phyloP scores from a whole-genome alignment of 2,329 filamentous ascomycete species.

The Sphaerulina vaccinii region DNA sequence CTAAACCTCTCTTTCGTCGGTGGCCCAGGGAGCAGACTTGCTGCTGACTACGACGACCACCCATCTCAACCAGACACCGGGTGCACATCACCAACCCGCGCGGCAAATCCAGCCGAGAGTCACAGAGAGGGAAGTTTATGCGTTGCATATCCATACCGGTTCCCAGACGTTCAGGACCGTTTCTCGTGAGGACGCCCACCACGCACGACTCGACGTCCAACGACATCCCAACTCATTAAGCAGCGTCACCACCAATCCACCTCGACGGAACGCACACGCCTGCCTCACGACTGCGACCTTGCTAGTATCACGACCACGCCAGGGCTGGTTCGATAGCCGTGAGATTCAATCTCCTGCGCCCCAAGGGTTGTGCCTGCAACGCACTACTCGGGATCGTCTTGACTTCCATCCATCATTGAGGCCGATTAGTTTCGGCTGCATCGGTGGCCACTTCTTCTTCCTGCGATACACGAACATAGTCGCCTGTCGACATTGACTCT shows the following conservation, averaged over 20 bases:
- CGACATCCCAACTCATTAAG: neutral
- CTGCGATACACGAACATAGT: neutral
- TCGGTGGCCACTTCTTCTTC: neutral
- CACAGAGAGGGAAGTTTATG: neutral
- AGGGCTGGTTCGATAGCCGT: neutral
- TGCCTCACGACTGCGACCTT: neutral
- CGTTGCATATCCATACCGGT: neutral
- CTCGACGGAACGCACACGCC: neutral
- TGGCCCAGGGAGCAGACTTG: neutral
- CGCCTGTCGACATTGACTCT: neutral
- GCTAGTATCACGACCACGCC: neutral
- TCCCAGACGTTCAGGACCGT: too few species aligned
- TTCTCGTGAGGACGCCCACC: neutral
- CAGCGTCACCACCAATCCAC: neutral
- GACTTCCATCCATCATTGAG: neutral
- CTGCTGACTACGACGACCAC: neutral
- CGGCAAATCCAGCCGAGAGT: too few species aligned
- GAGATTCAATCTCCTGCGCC: neutral
- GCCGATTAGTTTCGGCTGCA: neutral
- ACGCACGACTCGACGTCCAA: neutral
- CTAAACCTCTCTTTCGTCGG: neutral
- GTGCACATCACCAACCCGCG: neutral
- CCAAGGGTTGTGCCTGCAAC: neutral
- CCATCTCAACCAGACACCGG: neutral
- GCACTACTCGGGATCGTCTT: neutral